Conservation (phyloP, 306 rosid species). For the Alnus glutinosa region DNA sequence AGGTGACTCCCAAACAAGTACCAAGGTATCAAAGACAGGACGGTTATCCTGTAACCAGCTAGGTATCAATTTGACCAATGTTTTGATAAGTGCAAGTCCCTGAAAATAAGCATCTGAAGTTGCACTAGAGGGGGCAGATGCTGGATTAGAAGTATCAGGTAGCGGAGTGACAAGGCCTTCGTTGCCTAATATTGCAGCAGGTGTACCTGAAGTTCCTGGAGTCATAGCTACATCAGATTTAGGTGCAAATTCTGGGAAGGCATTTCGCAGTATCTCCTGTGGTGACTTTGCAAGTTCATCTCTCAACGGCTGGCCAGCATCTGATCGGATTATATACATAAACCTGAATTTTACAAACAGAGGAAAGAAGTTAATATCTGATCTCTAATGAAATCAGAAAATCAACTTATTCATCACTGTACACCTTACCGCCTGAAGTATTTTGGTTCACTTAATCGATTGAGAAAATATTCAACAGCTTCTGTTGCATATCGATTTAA, state of each 20-base stretch:
- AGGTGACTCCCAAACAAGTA: conserved; percentile 91
- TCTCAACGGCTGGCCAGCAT: conserved; percentile 91
- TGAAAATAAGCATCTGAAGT: conserved; percentile 86
- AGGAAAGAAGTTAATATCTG: conserved; percentile 28
- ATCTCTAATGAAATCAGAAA: not conserved
- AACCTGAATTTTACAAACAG: conserved; percentile 53
- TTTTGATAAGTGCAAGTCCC: conserved; percentile 87
- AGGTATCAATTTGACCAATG: conserved; percentile 87
- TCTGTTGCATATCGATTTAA: conserved; percentile 85
- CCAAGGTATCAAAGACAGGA: conserved; percentile 78
- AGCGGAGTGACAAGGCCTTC: conserved; percentile 64
- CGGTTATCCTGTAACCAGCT: conserved; percentile 92
- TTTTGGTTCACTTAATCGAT: conserved; percentile 83
- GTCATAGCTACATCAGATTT: conserved; percentile 57
- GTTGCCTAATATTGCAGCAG: conserved; percentile 56
- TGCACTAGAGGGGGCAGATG: conserved; percentile 48
- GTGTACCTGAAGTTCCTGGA: conserved; percentile 61
- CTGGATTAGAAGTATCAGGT: conserved; percentile 53
- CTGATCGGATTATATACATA: conserved; percentile 86
- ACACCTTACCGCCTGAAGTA: conserved; percentile 87
- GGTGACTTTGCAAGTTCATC: conserved; percentile 99
- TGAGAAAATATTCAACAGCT: conserved; percentile 96
- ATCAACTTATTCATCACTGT: not conserved
- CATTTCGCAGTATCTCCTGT: conserved; percentile 85
- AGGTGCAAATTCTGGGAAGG: conserved; percentile 78